Evolutionary conservation across 805 yeast species (phyloP).

Genomic region (Komagataella populi): DNA sequence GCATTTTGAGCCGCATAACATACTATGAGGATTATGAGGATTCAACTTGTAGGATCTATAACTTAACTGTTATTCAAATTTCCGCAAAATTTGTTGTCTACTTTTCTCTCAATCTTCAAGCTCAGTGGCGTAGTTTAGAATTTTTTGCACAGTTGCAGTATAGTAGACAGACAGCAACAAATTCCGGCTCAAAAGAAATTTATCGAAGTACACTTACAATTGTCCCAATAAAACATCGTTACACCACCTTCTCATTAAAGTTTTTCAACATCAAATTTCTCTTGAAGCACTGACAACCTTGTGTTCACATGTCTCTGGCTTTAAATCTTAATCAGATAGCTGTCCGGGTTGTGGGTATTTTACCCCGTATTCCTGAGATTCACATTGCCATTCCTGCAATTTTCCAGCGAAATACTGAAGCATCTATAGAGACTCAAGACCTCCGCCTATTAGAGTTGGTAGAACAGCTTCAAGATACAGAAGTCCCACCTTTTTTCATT

Average conservation of each 20-base stretch:
- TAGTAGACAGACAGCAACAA: too few species aligned
- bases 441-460: constrained; percentile 20
- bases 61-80: too few species aligned
- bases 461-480: constrained; percentile 23
- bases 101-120: too few species aligned
- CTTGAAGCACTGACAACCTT: background rate
- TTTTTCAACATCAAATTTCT: background rate
- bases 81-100: too few species aligned
- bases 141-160: too few species aligned
- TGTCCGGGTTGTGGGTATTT: background rate
- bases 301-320: constrained; percentile 1
- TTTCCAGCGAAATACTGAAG: constrained; percentile 5
- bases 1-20: background rate
- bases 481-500: constrained; percentile 26
- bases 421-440: constrained; percentile 4
- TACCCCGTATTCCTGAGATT: constrained; percentile 6
- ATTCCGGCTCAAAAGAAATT: too few species aligned
- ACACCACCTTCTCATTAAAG: background rate
- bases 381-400: constrained; percentile 9
- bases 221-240: background rate
- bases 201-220: too few species aligned
- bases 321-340: background rate
- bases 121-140: too few species aligned
- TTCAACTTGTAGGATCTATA: too few species aligned
- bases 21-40: background rate